Conservation (phyloP, 2,329 filamentous ascomycete species). For the Ceratocystis lukuohia region DNA sequence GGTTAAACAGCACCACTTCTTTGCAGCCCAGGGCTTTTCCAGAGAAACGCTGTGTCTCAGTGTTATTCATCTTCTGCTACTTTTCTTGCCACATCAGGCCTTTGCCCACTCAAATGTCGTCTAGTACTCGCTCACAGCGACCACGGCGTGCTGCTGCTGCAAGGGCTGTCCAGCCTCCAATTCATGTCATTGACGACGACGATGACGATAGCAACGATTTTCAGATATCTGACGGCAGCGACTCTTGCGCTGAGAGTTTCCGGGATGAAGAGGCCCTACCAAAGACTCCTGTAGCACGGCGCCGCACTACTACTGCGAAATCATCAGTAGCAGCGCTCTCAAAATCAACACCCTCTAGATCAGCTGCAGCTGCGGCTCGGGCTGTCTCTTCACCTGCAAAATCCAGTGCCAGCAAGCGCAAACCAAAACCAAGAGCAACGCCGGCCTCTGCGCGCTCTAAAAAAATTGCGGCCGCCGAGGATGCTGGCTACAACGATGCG, state of each 20-base stretch:
- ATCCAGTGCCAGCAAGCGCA: conserved; percentile 10
- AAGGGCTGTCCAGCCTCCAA: background rate
- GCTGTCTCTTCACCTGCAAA: conserved; percentile 26
- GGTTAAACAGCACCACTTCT: background rate
- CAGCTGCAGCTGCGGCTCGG: conserved; percentile 12
- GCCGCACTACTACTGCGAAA: background rate
- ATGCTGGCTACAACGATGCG: conserved; percentile 24
- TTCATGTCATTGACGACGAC: background rate
- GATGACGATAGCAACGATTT: conserved; percentile 26
- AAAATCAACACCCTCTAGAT: background rate
- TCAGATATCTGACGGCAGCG: conserved; percentile 25
- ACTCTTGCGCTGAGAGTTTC: conserved; percentile 25
- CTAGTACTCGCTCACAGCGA: background rate
- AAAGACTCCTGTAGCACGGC: background rate
- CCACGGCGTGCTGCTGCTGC: conserved; percentile 10
- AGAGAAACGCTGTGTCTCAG: background rate
- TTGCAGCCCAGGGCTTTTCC: background rate
- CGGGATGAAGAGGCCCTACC: conserved; percentile 8
- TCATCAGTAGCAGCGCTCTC: background rate
- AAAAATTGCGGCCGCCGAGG: conserved; percentile 19
- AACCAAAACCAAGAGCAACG: conserved; percentile 15
- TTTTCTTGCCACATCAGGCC: background rate
- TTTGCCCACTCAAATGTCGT: background rate
- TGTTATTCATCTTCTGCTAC: background rate
- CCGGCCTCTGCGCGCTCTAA: conserved; percentile 24